Evolutionary conservation across 805 yeast species (phyloP), one percentile per base, ranked within the genome.

Genomic region (Candida ovalis): DNA sequence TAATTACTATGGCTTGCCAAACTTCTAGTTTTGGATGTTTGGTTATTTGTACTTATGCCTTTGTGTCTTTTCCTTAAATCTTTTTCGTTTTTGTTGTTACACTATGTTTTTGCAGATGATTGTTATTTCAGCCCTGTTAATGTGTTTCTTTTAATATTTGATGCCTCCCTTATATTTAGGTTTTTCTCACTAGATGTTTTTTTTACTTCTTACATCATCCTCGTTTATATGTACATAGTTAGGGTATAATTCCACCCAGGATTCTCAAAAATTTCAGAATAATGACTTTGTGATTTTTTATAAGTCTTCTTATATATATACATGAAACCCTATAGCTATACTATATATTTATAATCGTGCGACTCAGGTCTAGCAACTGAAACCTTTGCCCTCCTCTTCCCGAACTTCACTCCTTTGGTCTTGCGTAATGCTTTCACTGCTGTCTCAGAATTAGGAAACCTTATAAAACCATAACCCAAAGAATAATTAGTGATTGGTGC

Each of bases 391-490:
- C 64, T 71, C 48, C 82, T 69, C 1, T 74, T 80, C 39, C 73
- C 69, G 47, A 83, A 68, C 30, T 59, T 63, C 7, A 70, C 50
- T 7, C 74, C 78, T 48, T 74, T 67, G 32, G 76, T 55, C 23
- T 58, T 66, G 10, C 57, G 60, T 41, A 82, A 61, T 1, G 89
- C 87, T 25, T 63, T 63, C 5, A 61, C 56, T 6, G 77, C 82
- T 15, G 75, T 64, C 5, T 67, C 74, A 4, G 53, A 50, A 7
- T 61, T 56, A 13, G 72, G 75, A 58, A 81, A 84, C 54, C 85
- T 82, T 28, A 84, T 70, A 54, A 81, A 84, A 1, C 87, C 88
- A 58, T 78, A 80, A 2, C 87, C 88, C 13, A 63, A 44, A 21
- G 65, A 59, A 41, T 55, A 49, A 15, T 53, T 44, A 1, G 63